These are phyloP conservation scores for Myriosclerotinia scirpicola DNA, from an alignment of 2,329 filamentous ascomycete species.

Conservation along the genomic window DNA sequence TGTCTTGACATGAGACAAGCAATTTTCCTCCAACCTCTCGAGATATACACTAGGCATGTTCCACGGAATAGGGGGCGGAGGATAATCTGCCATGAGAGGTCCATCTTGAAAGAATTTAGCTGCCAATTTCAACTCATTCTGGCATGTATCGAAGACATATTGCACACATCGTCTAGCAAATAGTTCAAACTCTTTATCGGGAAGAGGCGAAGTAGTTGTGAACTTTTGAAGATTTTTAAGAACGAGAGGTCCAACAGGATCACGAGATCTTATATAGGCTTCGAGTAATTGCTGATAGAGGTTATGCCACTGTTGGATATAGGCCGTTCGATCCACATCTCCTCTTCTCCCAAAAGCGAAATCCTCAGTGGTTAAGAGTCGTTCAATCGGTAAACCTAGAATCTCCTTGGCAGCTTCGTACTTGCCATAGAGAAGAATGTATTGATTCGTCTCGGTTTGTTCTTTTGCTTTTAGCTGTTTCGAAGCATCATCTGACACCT, in stretches of 20 bases:
- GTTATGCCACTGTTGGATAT: constrained; percentile 63
- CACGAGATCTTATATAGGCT: constrained; percentile 45
- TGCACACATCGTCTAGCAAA: constrained; percentile 37
- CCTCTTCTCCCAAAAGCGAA: constrained; percentile 54
- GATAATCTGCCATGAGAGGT: constrained; percentile 34
- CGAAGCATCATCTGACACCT: constrained; percentile 61
- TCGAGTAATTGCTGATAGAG: constrained; percentile 52
- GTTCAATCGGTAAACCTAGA: constrained; percentile 61
- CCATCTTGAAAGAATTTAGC: constrained; percentile 38
- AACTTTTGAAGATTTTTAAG: constrained; percentile 58
- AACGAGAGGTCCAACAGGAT: constrained; percentile 56
- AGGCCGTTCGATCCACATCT: constrained; percentile 58
- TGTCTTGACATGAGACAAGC: constrained; percentile 36
- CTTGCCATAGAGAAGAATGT: constrained; percentile 68
- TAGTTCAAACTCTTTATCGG: constrained; percentile 38
- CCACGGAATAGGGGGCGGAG: constrained; percentile 25
- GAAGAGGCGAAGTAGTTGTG: constrained; percentile 30
- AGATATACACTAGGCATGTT: constrained; percentile 35
- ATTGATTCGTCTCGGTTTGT: constrained; percentile 70
- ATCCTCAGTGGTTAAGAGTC: constrained; percentile 45
- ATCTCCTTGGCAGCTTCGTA: constrained; percentile 57
- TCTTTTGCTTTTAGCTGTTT: constrained; percentile 61
- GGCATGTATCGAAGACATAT: constrained; percentile 39
- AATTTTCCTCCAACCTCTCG: constrained; percentile 37
- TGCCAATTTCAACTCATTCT: constrained; percentile 38